A percentile compares a stretch with the other conserved stretches of the same genome.
phyloP scores from a whole-genome alignment of 495 filamentous ascomycete species.

The Hyaloscypha hepaticicola region DNA sequence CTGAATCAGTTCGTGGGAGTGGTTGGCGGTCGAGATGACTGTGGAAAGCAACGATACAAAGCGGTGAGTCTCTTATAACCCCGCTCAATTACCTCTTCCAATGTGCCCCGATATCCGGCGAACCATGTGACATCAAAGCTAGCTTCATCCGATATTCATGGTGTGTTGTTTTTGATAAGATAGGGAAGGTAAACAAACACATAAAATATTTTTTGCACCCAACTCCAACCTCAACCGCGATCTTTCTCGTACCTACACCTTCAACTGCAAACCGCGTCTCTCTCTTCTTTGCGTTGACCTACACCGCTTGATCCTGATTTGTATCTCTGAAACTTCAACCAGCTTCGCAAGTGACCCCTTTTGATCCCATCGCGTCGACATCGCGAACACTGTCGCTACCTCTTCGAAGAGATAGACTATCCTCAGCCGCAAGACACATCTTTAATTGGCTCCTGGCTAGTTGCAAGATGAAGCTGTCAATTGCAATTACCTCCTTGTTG shows the following conservation, averaged over 20 bases:
- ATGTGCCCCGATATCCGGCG: too few relatives aligned
- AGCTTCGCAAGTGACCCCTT: not conserved
- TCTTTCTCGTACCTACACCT: not conserved
- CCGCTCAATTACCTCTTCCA: too few relatives aligned
- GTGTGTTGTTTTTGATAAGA: not conserved
- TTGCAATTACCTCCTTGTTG: not conserved
- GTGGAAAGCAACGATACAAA: not conserved
- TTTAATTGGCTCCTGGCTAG: not conserved
- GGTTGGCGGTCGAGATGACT: too few relatives aligned
- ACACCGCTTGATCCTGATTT: not conserved
- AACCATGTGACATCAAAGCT: not conserved
- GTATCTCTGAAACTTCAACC: not conserved
- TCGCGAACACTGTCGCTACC: not conserved
- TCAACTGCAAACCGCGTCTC: not conserved
- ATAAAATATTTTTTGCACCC: not conserved
- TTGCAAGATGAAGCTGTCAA: not conserved
- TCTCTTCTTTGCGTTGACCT: not conserved
- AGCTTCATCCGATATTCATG: not conserved
- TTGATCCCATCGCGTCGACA: not conserved
- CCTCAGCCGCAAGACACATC: not conserved
- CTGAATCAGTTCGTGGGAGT: too few relatives aligned
- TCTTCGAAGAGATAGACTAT: not conserved
- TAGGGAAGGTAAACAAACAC: not conserved
- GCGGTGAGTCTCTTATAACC: not conserved
- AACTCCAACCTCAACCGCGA: not conserved